phyloP scores from a whole-genome alignment of 257 asterid genomes.

The Solanum lycopersicoides region DNA sequence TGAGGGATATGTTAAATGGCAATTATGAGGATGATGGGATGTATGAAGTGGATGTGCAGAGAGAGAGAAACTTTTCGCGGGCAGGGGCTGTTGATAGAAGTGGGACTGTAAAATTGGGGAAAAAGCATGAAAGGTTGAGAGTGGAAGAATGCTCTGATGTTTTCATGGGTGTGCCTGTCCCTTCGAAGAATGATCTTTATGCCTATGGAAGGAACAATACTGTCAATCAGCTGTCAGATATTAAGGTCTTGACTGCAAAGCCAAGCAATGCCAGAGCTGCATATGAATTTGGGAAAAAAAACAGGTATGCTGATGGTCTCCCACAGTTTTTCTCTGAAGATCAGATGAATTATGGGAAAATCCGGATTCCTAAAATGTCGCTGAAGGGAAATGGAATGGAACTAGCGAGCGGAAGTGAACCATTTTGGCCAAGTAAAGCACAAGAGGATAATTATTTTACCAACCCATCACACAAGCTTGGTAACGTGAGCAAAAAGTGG shows the following conservation, averaged over 20 bases:
- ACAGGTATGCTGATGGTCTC: slow-evolving; percentile 34
- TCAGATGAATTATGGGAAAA: slow-evolving; percentile 52
- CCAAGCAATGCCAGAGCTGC: slow-evolving; percentile 43
- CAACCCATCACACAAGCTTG: slow-evolving; percentile 33
- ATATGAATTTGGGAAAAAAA: slow-evolving; percentile 40
- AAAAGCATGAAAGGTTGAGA: slow-evolving; percentile 39
- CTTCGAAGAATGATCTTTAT: slow-evolving; percentile 37
- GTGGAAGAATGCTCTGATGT: slow-evolving; percentile 37
- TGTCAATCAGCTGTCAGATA: slow-evolving; percentile 77
- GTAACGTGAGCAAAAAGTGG: slow-evolving; percentile 54
- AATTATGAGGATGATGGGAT: slow-evolving; percentile 53
- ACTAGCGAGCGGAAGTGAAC: slow-evolving; percentile 38
- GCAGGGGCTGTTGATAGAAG: slow-evolving; percentile 27
- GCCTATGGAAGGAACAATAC: slow-evolving; percentile 55
- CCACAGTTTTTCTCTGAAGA: slow-evolving; percentile 47
- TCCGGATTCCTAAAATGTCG: slow-evolving; percentile 40
- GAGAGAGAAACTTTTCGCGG: slow-evolving; percentile 34
- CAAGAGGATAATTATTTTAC: slow-evolving; percentile 41
- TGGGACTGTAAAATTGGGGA: slow-evolving; percentile 38
- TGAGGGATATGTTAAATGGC: slow-evolving; percentile 44
- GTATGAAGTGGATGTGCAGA: slow-evolving; percentile 55
- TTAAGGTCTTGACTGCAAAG: slow-evolving; percentile 61
- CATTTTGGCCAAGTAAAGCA: slow-evolving; percentile 34
- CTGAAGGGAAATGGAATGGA: slow-evolving; percentile 51
- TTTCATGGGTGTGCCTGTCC: slow-evolving; percentile 29